A percentile compares a stretch with the other conserved stretches of the same genome.
These are phyloP conservation scores for Psilocybe tampanensis DNA, from an alignment of 768 basidiomycete genomes.

Conservation along the genomic window DNA sequence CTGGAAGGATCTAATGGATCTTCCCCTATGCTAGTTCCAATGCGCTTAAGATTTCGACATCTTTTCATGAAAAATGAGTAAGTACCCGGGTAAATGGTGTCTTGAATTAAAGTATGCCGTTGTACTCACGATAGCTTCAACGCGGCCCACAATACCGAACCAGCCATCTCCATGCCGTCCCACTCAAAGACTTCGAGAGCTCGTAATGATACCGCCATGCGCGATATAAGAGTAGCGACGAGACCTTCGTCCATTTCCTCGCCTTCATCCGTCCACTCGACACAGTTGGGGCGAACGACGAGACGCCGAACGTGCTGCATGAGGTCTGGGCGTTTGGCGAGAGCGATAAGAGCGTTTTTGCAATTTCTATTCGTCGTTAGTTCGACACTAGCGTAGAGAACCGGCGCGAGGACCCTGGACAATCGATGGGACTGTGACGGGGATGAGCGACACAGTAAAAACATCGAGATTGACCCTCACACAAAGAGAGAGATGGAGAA, in stretches of 20 bases:
- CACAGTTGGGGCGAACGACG: constrained; percentile 33
- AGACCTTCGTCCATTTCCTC: constrained; percentile 34
- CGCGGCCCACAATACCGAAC: constrained; percentile 34
- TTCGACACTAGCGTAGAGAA: constrained; percentile 36
- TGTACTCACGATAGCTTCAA: constrained; percentile 32
- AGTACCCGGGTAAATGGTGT: not conserved
- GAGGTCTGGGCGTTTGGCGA: constrained; percentile 41
- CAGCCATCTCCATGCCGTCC: constrained; percentile 40
- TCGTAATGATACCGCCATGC: constrained; percentile 24
- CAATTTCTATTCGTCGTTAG: constrained; percentile 36
- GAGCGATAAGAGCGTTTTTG: constrained; percentile 41
- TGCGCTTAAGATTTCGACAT: constrained; percentile 35
- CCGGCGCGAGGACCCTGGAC: constrained; percentile 26
- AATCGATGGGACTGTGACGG: constrained; percentile 32
- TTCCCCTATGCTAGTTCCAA: constrained; percentile 36
- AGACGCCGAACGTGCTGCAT: constrained; percentile 30
- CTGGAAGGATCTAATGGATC: constrained; percentile 33
- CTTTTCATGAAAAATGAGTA: constrained; percentile 20
- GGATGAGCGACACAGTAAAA: not conserved
- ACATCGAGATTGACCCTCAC: constrained; percentile 15
- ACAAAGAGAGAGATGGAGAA: constrained; percentile 30
- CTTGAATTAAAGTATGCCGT: no score
- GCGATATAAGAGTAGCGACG: constrained; percentile 30
- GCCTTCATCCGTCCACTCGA: constrained; percentile 34
- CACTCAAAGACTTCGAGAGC: constrained; percentile 35